Conservation (phyloP, 495 filamentous ascomycete genomes). For the Trichodelitschia bisporula region DNA sequence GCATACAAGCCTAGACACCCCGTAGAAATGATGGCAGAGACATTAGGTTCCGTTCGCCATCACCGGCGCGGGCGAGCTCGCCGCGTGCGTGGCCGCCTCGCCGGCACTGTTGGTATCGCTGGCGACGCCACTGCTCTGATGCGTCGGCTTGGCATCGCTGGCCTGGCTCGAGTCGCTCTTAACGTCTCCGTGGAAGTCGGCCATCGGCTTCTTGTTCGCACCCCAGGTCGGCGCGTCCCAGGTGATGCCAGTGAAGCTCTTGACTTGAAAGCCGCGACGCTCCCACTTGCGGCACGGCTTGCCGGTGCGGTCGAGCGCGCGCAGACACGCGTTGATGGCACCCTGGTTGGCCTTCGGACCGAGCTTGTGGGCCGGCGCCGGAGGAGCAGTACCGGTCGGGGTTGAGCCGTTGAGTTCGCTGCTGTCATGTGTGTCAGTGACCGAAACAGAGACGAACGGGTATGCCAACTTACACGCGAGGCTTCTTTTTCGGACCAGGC, state of each 20-base stretch:
- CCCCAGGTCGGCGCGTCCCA: conserved; percentile 78
- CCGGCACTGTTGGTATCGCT: conserved; percentile 51
- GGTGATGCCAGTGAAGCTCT: conserved; percentile 74
- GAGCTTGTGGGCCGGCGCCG: conserved; percentile 38
- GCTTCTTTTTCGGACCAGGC: conserved; percentile 89
- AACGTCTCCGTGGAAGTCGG: conserved; percentile 19
- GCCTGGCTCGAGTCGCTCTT: conserved; percentile 32
- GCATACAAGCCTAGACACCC: too few species aligned
- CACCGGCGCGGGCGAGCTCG: conserved; percentile 18
- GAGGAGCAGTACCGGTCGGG: conserved; percentile 5
- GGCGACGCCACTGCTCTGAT: conserved; percentile 38
- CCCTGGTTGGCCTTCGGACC: conserved; percentile 95
- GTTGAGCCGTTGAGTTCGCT: conserved; percentile 4
- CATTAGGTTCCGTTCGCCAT: too few species aligned
- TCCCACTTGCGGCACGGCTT: conserved; percentile 83
- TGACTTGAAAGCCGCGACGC: conserved; percentile 54
- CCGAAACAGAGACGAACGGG: neutral
- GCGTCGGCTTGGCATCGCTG: conserved; percentile 37
- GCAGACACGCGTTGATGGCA: conserved; percentile 88
- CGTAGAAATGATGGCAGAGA: too few species aligned
- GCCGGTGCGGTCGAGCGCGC: conserved; percentile 73
- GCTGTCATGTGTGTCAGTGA: conserved; percentile 8
- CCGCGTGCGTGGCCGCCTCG: conserved; percentile 18
- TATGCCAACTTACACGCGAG: conserved; percentile 48
- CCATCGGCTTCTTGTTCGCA: conserved; percentile 29